phyloP scores from a whole-genome alignment of 2,329 filamentous ascomycete species.

The Pestalotiopsis sp. region DNA sequence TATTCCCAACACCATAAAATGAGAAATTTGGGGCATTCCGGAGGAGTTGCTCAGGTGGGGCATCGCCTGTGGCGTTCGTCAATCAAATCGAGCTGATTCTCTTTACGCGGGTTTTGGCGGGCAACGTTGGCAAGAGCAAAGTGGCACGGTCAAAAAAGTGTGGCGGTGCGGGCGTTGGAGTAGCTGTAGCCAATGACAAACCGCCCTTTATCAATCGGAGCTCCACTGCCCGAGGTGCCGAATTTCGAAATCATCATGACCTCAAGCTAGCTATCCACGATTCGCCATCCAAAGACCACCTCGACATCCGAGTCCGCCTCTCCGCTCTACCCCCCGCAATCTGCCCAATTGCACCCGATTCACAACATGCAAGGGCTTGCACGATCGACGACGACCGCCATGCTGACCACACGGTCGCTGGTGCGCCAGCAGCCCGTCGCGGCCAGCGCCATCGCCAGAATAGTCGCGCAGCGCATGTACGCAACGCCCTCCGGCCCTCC shows the following conservation, averaged over 20 bases:
- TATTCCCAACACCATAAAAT: not conserved
- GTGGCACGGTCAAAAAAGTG: not conserved
- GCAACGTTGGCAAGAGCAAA: not conserved
- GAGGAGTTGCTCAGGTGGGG: not conserved
- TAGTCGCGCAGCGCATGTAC: constrained; percentile 45
- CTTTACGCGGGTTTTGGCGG: not conserved
- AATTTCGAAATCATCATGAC: constrained; percentile 16
- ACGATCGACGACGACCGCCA: constrained; percentile 25
- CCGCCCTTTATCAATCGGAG: constrained; percentile 17
- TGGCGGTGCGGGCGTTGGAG: not conserved
- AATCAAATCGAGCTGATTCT: not conserved
- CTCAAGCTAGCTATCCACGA: constrained; percentile 14
- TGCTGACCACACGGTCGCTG: constrained; percentile 34
- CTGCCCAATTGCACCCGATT: constrained; percentile 16
- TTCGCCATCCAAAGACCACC: constrained; percentile 11
- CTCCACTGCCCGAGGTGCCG: constrained; percentile 13
- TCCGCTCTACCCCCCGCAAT: constrained; percentile 15
- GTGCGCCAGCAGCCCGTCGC: constrained; percentile 32
- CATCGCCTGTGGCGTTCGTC: not conserved
- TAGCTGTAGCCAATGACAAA: constrained; percentile 7
- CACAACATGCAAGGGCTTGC: constrained; percentile 35
- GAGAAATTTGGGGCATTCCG: not conserved
- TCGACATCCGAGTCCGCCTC: constrained; percentile 12
- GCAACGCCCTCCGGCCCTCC: constrained; percentile 79
- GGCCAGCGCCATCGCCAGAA: constrained; percentile 27